Percentiles rank a stretch among this genome's conserved stretches.
Conservation (phyloP, 2,329 filamentous ascomycete species). For the Cyphellophora europaea region DNA sequence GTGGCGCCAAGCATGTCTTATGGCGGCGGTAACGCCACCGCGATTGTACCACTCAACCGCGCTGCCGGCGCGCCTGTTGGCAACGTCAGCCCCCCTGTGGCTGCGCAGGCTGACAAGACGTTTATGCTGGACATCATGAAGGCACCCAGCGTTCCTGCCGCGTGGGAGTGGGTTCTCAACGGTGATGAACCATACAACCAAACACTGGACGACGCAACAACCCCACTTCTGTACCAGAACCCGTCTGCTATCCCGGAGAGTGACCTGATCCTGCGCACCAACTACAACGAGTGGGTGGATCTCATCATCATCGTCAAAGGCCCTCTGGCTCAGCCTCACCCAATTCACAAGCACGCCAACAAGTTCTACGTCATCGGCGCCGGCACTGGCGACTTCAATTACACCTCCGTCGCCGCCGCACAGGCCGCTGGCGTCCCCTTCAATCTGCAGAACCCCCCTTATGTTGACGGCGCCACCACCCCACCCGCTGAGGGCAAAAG, state of each 20-base stretch:
- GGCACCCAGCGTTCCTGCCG: constrained; percentile 22
- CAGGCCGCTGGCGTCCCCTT: constrained; percentile 38
- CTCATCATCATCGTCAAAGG: constrained; percentile 40
- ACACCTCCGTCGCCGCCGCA: constrained; percentile 41
- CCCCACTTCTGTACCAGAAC: constrained; percentile 39
- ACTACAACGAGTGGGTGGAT: constrained; percentile 45
- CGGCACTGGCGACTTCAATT: constrained; percentile 43
- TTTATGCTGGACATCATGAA: constrained; percentile 27
- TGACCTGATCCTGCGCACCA: constrained; percentile 42
- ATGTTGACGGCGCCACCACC: constrained; percentile 41
- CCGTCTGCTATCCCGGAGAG: constrained; percentile 27
- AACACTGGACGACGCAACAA: constrained; percentile 25
- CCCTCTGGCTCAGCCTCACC: constrained; percentile 45
- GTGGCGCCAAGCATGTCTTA: constrained; percentile 39
- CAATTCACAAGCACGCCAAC: constrained; percentile 56
- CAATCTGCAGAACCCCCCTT: constrained; percentile 48
- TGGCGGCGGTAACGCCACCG: constrained; percentile 33
- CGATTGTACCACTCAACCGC: constrained; percentile 37
- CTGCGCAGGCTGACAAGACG: constrained; percentile 35
- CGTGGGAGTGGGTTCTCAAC: constrained; percentile 48
- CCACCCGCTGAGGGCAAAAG: constrained; percentile 22
- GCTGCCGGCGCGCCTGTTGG: constrained; percentile 39
- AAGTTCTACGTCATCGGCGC: constrained; percentile 50
- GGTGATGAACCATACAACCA: constrained; percentile 30
- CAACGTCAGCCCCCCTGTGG: constrained; percentile 31